Evolutionary conservation across 192 early-diverging fungal genomes (phyloP).

Genomic region (Lunasporangiospora selenospora): DNA sequence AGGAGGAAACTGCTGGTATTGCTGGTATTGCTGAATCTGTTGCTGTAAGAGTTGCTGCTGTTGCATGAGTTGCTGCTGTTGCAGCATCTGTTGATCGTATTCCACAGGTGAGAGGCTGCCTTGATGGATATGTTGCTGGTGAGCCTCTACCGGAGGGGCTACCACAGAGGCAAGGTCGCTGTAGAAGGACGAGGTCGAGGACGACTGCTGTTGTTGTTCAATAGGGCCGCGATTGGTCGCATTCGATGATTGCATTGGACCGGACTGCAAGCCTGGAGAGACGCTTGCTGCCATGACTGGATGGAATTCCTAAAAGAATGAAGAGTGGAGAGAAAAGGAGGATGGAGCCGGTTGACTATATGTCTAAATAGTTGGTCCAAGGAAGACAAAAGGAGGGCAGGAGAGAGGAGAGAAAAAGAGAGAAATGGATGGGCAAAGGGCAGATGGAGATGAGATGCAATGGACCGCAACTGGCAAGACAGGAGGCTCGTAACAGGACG

Average conservation of each 20-base stretch:
- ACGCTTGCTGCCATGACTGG: constrained; percentile 22
- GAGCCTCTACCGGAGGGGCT: not conserved
- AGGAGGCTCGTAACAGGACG: too few species aligned
- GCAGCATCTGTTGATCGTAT: constrained; percentile 1
- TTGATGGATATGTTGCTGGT: not conserved
- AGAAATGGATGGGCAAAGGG: not conserved
- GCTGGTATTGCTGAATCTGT: constrained; percentile 18
- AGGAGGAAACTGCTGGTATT: constrained; percentile 10
- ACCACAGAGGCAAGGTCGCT: constrained; percentile 1
- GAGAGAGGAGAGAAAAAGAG: not conserved
- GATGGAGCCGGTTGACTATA: too few species aligned
- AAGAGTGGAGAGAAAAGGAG: not conserved
- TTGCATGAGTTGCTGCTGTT: constrained; percentile 9
- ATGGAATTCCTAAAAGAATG: not conserved
- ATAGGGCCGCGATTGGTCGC: not conserved
- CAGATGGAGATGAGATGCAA: not conserved
- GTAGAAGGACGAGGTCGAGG: too few species aligned
- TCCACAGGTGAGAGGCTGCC: not conserved
- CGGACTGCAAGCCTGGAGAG: constrained; percentile 5
- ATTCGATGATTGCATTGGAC: constrained; percentile 2
- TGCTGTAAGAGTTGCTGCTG: constrained; percentile 24
- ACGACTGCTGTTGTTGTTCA: constrained; percentile 17
- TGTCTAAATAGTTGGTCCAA: too few species aligned
- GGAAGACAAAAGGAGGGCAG: not conserved
- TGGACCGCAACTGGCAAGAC: too few species aligned